phyloP scores from a whole-genome alignment of 768 basidiomycete genomes.

The Hebeloma cylindrosporum region DNA sequence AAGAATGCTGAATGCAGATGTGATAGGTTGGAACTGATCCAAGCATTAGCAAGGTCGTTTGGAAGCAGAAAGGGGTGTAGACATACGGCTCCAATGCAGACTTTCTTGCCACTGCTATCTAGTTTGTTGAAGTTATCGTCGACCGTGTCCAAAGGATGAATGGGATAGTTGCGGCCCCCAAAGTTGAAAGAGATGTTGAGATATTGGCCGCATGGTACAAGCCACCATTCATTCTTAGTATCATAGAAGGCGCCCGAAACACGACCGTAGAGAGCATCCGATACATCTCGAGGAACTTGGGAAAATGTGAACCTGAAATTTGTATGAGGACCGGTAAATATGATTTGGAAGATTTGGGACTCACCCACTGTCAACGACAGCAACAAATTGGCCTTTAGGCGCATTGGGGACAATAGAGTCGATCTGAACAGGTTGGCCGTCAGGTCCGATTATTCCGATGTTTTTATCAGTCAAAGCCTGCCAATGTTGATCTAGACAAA shows the following conservation, averaged over 20 bases:
- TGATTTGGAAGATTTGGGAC: slow-evolving; percentile 19
- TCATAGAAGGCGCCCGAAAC: slow-evolving; percentile 73
- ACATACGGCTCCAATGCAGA: slow-evolving; percentile 71
- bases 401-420: slow-evolving; percentile 70
- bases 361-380: slow-evolving; percentile 72
- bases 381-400: slow-evolving; percentile 62
- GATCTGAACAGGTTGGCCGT: slow-evolving; percentile 59
- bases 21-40: slow-evolving; percentile 77
- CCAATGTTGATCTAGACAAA: slow-evolving; percentile 75
- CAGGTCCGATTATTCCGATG: slow-evolving; percentile 73
- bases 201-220: slow-evolving; percentile 70
- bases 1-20: slow-evolving; percentile 72
- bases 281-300: slow-evolving; percentile 71
- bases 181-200: slow-evolving; percentile 73
- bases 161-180: slow-evolving; percentile 63
- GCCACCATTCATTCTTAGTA: slow-evolving; percentile 56
- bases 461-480: slow-evolving; percentile 67
- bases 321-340: neutral
- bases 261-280: slow-evolving; percentile 80
- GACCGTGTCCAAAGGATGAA: slow-evolving; percentile 73
- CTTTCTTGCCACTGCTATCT: slow-evolving; percentile 48
- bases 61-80: neutral
- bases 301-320: slow-evolving; percentile 38
- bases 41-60: slow-evolving; percentile 11
- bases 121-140: slow-evolving; percentile 55